Base-by-base conservation (phyloP, 1,139 yeast species). In the Kurtzmaniella quercitrusa region DNA sequence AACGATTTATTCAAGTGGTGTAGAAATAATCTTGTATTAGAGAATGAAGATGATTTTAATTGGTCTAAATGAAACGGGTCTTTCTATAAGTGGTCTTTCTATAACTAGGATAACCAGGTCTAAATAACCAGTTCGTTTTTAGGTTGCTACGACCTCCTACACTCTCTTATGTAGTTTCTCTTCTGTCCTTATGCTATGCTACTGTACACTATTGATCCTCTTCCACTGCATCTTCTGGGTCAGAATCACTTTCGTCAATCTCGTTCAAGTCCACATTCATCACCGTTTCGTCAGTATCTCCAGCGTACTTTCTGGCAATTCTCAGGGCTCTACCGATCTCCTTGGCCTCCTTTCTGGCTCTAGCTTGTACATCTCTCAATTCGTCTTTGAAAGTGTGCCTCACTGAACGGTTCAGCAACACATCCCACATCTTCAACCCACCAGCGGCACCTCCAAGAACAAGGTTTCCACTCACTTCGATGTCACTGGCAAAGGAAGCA, bases 371-470 rank as follows among this genome's bases (percentile, higher is more conserved):
- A 15, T 63, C 61, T 47, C 64, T 68, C 56, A 85, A 70, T 49
- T 82, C 84, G 11, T 68, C 71, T 42, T 76, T 78, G 65, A 91
- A 85, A 3, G 85, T 70, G 42, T 73, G 73, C 56, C 96, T 79
- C 16, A 91, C 91, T 11, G 95, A 75, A 48, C 79, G 72, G 66
- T 93, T 93, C 46, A 89, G 79, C 63, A 91, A 84, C 7, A 85
- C 77, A 64, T 93, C 98, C 96, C 98, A 94, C 68, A 93, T 78
- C 65, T 90, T 91, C 62, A 93, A 74, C 12, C 85, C 81, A 29
- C 90, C 90, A 45, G 77, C 77, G 39, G 87, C 89, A 59, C 99
- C 99, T 54, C 96, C 98, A 49, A 89, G 79, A 23, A 83, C 84
- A 50, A 93, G 63, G 56, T 85, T 81, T 51, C 96, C 96, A 3